phyloP scores from a whole-genome alignment of 306 rosid genomes.

The Cyamopsis tetragonoloba region DNA sequence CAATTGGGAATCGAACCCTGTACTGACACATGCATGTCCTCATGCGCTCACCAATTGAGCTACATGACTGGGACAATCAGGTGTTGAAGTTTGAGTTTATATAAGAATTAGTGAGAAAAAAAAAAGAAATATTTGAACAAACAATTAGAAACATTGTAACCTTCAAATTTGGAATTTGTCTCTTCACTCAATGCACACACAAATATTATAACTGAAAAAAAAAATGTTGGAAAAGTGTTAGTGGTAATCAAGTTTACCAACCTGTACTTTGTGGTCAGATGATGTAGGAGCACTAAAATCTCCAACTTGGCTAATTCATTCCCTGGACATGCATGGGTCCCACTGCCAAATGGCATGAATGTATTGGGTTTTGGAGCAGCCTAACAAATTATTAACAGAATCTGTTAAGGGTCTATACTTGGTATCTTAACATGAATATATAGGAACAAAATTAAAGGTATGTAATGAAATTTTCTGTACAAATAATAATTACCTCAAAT shows the following conservation, averaged over 20 bases:
- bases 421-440: not conserved
- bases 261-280: constrained; percentile 93
- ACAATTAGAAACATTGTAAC: constrained; percentile 9
- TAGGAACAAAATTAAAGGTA: not conserved
- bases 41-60: too few species aligned
- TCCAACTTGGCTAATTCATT: constrained; percentile 95
- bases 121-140: too few species aligned
- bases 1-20: too few species aligned
- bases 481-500: constrained; percentile 79
- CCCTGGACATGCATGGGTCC: constrained; percentile 93
- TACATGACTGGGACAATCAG: too few species aligned
- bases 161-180: constrained; percentile 27
- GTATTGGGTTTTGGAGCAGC: constrained; percentile 85
- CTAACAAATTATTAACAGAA: constrained; percentile 37
- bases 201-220: not conserved
- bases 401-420: constrained; percentile 8
- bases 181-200: not conserved
- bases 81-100: too few species aligned
- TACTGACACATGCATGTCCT: too few species aligned
- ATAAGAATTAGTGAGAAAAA: too few species aligned
- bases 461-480: not conserved
- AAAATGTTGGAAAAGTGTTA: not conserved
- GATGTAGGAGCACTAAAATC: constrained; percentile 81
- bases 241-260: constrained; percentile 29
- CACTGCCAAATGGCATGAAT: constrained; percentile 96